Evolutionary conservation across 768 basidiomycete species (phyloP).

Genomic region (Artomyces pyxidatus): DNA sequence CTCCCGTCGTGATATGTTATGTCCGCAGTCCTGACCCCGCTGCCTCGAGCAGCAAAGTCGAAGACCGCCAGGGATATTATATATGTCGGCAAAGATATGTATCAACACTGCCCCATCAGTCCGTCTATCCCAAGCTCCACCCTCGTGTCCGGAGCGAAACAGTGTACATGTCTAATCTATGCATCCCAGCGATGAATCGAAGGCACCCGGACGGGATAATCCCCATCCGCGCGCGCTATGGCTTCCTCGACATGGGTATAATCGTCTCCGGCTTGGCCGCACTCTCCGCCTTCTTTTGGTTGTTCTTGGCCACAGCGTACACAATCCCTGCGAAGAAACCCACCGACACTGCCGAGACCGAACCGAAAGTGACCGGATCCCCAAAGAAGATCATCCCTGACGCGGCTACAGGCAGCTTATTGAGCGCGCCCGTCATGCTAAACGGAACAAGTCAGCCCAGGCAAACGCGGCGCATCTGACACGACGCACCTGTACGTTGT

Average conservation of each 20-base stretch:
- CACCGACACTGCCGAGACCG: constrained; percentile 76
- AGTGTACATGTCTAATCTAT: neutral
- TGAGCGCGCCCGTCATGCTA: constrained; percentile 95
- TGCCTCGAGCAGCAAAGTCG: too few species aligned
- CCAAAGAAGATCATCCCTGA: constrained; percentile 99
- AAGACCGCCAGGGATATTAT: too few species aligned
- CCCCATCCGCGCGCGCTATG: constrained; percentile 17
- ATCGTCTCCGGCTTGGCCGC: constrained; percentile 42
- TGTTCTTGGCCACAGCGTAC: constrained; percentile 92
- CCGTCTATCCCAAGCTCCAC: neutral
- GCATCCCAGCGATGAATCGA: too few species aligned
- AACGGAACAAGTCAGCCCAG: neutral
- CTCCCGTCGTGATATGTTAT: too few species aligned
- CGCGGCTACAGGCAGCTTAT: constrained; percentile 96
- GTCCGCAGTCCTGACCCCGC: too few species aligned
- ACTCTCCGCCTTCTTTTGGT: constrained; percentile 73
- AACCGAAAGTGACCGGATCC: constrained; percentile 80
- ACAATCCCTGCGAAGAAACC: constrained; percentile 91
- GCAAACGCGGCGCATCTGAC: neutral
- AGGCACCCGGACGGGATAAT: too few species aligned
- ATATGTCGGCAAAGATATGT: too few species aligned
- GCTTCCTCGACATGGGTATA: constrained; percentile 53
- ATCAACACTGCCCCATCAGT: too few species aligned
- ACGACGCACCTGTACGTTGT: constrained; percentile 89
- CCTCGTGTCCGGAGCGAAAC: neutral